These are phyloP conservation scores for Boletus edulis DNA, from an alignment of 768 basidiomycete species.

Conservation along the genomic window DNA sequence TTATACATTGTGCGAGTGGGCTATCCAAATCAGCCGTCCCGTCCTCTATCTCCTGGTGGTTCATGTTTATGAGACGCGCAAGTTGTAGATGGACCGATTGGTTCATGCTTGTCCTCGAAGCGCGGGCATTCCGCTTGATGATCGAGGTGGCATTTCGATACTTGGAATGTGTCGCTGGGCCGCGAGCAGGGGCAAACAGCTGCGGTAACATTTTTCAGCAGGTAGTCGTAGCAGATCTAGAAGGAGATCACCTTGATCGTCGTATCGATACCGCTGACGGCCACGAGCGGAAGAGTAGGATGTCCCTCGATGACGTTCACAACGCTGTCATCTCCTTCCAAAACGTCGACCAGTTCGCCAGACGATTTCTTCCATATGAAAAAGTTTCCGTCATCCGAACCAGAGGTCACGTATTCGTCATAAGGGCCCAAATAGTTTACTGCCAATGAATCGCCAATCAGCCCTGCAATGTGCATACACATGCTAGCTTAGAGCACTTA, in stretches of 20 bases:
- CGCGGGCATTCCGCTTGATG: constrained; percentile 50
- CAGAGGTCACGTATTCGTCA: constrained; percentile 78
- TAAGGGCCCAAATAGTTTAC: constrained; percentile 82
- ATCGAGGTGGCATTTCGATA: constrained; percentile 52
- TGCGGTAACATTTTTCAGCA: constrained; percentile 24
- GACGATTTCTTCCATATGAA: constrained; percentile 82
- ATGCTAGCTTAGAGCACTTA: constrained; percentile 31
- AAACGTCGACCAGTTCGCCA: constrained; percentile 65
- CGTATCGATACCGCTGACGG: constrained; percentile 82
- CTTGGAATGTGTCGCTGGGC: constrained; percentile 51
- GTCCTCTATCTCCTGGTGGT: constrained; percentile 30
- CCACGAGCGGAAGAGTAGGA: constrained; percentile 73
- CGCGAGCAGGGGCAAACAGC: constrained; percentile 63
- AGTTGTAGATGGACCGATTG: constrained; percentile 23
- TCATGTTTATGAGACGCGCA: constrained; percentile 28
- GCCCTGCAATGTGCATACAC: background rate
- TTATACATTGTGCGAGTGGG: constrained; percentile 28
- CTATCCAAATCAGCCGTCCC: constrained; percentile 25
- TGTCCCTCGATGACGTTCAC: constrained; percentile 90
- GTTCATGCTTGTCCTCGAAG: constrained; percentile 23
- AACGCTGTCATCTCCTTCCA: constrained; percentile 78
- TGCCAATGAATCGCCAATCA: constrained; percentile 26
- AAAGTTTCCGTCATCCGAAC: constrained; percentile 85
- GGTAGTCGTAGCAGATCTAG: background rate
- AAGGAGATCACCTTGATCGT: constrained; percentile 66